These are phyloP conservation scores for Tricladium varicosporioides DNA, from an alignment of 2,329 filamentous ascomycete species.

Conservation along the genomic window DNA sequence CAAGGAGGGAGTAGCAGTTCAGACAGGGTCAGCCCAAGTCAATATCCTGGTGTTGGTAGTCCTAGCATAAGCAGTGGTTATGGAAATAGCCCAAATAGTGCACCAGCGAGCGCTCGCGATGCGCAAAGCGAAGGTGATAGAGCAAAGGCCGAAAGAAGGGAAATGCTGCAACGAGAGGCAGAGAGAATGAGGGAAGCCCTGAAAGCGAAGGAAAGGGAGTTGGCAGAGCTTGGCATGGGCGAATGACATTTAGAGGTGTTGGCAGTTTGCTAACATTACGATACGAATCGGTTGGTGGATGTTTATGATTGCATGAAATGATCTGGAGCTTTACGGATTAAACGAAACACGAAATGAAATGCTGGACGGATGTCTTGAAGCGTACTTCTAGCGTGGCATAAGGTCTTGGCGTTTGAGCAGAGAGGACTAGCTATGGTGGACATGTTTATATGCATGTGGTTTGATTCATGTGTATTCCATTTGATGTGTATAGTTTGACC, in stretches of 20 bases:
- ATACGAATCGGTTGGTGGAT: not conserved
- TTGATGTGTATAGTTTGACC: no score
- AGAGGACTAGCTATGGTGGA: no score
- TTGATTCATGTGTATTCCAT: no score
- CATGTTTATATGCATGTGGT: no score
- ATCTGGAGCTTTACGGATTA: not conserved
- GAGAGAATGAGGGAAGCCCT: slow-evolving; percentile 60
- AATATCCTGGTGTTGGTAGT: slow-evolving; percentile 15
- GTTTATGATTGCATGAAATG: not conserved
- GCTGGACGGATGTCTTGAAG: not conserved
- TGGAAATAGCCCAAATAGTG: slow-evolving; percentile 35
- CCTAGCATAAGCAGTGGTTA: slow-evolving; percentile 16
- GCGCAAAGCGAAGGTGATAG: slow-evolving; percentile 46
- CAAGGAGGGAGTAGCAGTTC: slow-evolving; percentile 10
- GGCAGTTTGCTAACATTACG: not conserved
- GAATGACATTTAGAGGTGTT: slow-evolving; percentile 6
- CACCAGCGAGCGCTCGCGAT: slow-evolving; percentile 32
- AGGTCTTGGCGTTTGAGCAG: not conserved
- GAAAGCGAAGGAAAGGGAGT: slow-evolving; percentile 32
- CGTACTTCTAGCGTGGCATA: not conserved
- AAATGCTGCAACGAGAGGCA: slow-evolving; percentile 67
- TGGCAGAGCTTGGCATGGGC: slow-evolving; percentile 27
- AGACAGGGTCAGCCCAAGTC: slow-evolving; percentile 14
- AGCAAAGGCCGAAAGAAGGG: slow-evolving; percentile 59
- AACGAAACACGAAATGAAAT: not conserved